Base-by-base conservation (phyloP, 2,329 filamentous ascomycete species). In the Gaeumannomyces tritici region DNA sequence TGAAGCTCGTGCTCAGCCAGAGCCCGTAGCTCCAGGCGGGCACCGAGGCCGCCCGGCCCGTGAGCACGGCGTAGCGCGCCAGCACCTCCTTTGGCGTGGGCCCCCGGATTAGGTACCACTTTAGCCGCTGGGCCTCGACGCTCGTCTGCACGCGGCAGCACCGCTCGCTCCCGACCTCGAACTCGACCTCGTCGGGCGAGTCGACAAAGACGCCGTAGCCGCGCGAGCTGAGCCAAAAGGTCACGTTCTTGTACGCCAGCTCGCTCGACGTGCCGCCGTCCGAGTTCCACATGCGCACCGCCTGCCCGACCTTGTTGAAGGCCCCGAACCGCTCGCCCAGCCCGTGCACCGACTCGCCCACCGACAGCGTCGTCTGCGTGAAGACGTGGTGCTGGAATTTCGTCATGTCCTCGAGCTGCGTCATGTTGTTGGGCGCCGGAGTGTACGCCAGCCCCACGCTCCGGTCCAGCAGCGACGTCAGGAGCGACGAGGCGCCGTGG, bases 151-250 rank as follows among this genome's bases (percentile, higher is more conserved):
- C 80, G 61, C 89, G 80, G 55, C 82, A 87, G 64, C 84, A 86
- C n/a, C 89, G 77, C 75, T 91, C 89, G 66, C 86, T 90, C 3
- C 89, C 88, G 63, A 92, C 80, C 71, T 91, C 89, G 12, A 91
- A 76, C 63, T 89, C 88, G 7, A 91, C 84, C 57, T 81, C 82
- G 27, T 88, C 88, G 0, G 88, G 80, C 7, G 85, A 84, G 70
- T 91, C 89, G 64, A 92, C 83, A 70, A 92, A 91, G 35, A 92
- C 78, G 26, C 89, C 89, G 70, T 92, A 93, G 0, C 89, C 89
- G n/a, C 82, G 79, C 15, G 84, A 89, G 69, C 83, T 88, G 66
- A 89, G 75, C 81, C 84, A 89, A 72, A 89, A 89, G 0, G 84
- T 83, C 2, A 89, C 74, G 69, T 89, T 90, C 75, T 89, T 90